Conservation (phyloP, 306 rosid species). For the Vigna mungo region DNA sequence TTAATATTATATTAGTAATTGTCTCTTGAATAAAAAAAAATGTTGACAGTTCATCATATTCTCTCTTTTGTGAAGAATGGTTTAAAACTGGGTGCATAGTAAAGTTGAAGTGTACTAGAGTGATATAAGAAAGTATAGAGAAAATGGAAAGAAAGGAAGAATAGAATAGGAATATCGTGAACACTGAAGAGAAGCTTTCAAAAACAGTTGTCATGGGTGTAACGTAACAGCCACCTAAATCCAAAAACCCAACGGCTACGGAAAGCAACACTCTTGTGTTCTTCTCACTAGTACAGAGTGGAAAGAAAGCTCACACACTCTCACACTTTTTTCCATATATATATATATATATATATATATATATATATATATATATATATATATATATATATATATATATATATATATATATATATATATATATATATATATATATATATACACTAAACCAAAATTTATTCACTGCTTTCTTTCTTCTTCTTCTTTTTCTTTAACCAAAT, state of each 20-base stretch:
- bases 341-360: no score
- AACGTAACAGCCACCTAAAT: constrained; percentile 24
- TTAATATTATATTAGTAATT: neutral
- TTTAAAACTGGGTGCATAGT: neutral
- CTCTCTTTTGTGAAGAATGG: neutral
- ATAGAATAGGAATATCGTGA: neutral
- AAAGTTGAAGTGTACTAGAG: no score
- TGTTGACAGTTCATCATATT: neutral
- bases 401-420: no score
- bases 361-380: no score
- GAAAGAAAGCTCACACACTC: neutral
- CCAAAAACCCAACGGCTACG: constrained; percentile 30
- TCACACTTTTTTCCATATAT: no score
- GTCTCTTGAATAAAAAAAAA: neutral
- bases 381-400: no score
- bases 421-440: no score
- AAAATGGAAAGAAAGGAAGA: no score
- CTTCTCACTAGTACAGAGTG: neutral
- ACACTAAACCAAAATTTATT: no score
- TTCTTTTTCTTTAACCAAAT: no score
- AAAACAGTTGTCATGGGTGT: constrained; percentile 31
- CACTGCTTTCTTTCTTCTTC: no score
- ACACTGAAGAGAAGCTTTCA: neutral
- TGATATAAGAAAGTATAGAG: no score
- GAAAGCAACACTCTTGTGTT: constrained; percentile 18